Evolutionary conservation across 2,329 filamentous ascomycete genomes (phyloP).

Genomic region (Sphaceloma murrayae): DNA sequence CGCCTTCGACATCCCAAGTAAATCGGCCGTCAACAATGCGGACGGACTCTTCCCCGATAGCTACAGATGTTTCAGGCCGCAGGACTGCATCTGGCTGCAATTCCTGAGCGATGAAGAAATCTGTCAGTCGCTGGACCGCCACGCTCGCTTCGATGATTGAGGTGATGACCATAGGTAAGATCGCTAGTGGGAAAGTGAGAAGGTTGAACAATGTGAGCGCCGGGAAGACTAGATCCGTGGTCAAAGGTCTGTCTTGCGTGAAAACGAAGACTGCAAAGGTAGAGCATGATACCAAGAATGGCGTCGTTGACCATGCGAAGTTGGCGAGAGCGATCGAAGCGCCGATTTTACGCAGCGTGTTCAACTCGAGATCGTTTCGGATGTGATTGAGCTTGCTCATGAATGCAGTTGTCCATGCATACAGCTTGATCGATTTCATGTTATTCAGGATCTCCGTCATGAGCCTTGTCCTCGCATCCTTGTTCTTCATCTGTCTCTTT

Average conservation of each 20-base stretch:
- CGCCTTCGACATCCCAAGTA: constrained; percentile 83
- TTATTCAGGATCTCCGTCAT: constrained; percentile 98
- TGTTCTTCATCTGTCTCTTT: constrained; percentile 98
- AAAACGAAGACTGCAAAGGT: constrained; percentile 93
- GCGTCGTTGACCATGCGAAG: constrained; percentile 96
- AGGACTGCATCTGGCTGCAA: constrained; percentile 75
- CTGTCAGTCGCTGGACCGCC: constrained; percentile 73
- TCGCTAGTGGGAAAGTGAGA: constrained; percentile 84
- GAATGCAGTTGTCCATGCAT: constrained; percentile 93
- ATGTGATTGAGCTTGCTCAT: constrained; percentile 96
- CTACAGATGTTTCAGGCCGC: constrained; percentile 57
- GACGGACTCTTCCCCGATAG: constrained; percentile 76
- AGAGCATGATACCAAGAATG: constrained; percentile 92
- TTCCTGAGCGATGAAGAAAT: constrained; percentile 80
- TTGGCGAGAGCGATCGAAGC: constrained; percentile 90
- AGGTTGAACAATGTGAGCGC: constrained; percentile 90
- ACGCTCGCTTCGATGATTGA: constrained; percentile 94
- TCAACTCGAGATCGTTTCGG: constrained; percentile 88
- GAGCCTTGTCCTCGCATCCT: constrained; percentile 81
- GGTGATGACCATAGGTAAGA: constrained; percentile 96
- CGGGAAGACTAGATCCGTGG: constrained; percentile 92
- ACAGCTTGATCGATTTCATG: constrained; percentile 98
- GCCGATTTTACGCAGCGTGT: constrained; percentile 91
- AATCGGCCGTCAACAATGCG: constrained; percentile 77
- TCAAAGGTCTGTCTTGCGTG: constrained; percentile 68